Evolutionary conservation across 371 early-diverging fungal species (phyloP).

Genomic region (Sporodiniella umbellata): DNA sequence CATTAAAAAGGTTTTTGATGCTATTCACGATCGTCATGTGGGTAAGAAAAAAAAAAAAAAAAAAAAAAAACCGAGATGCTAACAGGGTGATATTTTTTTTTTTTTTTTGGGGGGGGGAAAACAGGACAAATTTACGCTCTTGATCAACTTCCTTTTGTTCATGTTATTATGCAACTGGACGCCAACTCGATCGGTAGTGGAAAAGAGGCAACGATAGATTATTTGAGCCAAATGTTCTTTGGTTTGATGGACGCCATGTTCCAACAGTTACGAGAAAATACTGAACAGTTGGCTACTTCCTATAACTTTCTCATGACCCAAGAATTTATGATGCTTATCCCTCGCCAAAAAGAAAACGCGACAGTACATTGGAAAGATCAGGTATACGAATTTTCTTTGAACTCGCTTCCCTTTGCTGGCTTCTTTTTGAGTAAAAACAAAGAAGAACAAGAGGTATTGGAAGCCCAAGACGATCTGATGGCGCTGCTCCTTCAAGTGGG

Average conservation of each 20-base stretch:
- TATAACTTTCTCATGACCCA: conserved; percentile 70
- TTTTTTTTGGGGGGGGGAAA: neutral
- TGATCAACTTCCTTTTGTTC: conserved; percentile 40
- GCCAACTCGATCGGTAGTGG: conserved; percentile 21
- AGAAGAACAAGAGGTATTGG: conserved; percentile 49
- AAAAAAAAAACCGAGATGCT: neutral
- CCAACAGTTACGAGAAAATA: conserved; percentile 42
- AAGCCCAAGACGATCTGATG: conserved; percentile 38
- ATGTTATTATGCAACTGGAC: conserved; percentile 42
- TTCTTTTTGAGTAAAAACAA: conserved; percentile 55
- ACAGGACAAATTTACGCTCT: conserved; percentile 46
- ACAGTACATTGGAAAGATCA: conserved; percentile 18
- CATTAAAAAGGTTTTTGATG: conserved; percentile 40
- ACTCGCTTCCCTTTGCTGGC: conserved; percentile 74
- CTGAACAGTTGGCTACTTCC: conserved; percentile 23
- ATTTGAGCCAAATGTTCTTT: conserved; percentile 48
- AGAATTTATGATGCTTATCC: conserved; percentile 72
- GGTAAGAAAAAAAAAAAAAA: conserved; percentile 21
- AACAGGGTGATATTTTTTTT: neutral
- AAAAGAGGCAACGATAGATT: conserved; percentile 29
- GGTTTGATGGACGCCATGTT: conserved; percentile 49
- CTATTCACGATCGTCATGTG: conserved; percentile 40
- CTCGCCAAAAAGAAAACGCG: conserved; percentile 51
- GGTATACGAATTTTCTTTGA: conserved; percentile 44
- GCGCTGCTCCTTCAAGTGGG: conserved; percentile 25